Conservation (phyloP, 345 rosid species). For the Eutrema japonicum region DNA sequence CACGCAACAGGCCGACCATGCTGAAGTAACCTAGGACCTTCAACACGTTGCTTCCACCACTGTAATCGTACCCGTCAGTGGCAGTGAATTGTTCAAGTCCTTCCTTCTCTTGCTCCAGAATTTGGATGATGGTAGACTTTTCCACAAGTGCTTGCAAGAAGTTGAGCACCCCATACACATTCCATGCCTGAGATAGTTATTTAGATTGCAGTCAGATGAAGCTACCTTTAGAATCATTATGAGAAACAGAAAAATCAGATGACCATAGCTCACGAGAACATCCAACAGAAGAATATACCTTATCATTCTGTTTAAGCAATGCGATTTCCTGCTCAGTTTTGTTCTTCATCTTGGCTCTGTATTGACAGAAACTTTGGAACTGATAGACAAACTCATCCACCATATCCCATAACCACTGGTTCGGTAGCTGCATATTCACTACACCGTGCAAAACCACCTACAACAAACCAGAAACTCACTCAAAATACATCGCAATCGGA, state of each 20-base stretch:
- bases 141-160: conserved; percentile 98
- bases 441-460: conserved; percentile 94
- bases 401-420: conserved; percentile 99
- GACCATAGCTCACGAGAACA: not conserved
- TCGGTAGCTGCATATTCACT: conserved; percentile 95
- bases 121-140: conserved; percentile 82
- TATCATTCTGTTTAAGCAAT: conserved; percentile 72
- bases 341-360: conserved; percentile 94
- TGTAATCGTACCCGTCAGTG: conserved; percentile 94
- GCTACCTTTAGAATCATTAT: not conserved
- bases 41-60: conserved; percentile 95
- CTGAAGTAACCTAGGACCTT: conserved; percentile 98
- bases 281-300: conserved; percentile 47
- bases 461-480: conserved; percentile 5
- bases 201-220: not conserved
- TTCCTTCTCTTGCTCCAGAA: conserved; percentile 91
- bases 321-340: conserved; percentile 89
- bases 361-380: conserved; percentile 96
- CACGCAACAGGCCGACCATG: conserved; percentile 93
- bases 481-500: not conserved
- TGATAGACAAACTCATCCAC: conserved; percentile 99
- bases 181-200: conserved; percentile 70
- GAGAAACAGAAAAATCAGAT: not conserved
- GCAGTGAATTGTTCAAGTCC: conserved; percentile 93
- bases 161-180: conserved; percentile 97